Conservation (phyloP, 768 basidiomycete species). For the Neoboletus subvelutipes region DNA sequence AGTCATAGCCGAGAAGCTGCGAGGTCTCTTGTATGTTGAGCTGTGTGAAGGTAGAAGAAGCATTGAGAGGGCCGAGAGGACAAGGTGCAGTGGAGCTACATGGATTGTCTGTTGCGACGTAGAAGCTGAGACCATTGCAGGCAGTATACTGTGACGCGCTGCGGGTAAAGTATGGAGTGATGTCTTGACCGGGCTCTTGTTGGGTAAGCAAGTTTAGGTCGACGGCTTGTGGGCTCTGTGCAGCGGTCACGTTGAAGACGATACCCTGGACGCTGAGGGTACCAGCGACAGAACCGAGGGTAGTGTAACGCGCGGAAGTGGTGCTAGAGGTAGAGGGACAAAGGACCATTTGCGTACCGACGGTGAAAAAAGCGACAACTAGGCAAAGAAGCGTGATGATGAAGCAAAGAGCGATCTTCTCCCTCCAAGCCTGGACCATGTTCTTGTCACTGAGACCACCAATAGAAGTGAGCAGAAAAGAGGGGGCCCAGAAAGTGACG, state of each 20-base stretch:
- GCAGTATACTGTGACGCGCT: slow-evolving; percentile 58
- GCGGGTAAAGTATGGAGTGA: slow-evolving; percentile 83
- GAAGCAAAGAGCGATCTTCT: slow-evolving; percentile 92
- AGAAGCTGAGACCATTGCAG: slow-evolving; percentile 63
- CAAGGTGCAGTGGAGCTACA: slow-evolving; percentile 65
- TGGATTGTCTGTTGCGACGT: slow-evolving; percentile 71
- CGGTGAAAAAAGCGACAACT: slow-evolving; percentile 85
- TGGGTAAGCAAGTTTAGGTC: slow-evolving; percentile 58
- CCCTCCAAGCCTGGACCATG: slow-evolving; percentile 91
- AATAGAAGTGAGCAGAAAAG: slow-evolving; percentile 65
- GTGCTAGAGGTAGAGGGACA: slow-evolving; percentile 64
- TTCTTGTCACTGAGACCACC: slow-evolving; percentile 81
- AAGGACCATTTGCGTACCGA: slow-evolving; percentile 89
- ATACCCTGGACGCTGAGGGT: slow-evolving; percentile 76
- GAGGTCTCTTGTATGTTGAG: slow-evolving; percentile 67
- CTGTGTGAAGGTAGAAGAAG: slow-evolving; percentile 52
- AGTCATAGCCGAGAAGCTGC: slow-evolving; percentile 81
- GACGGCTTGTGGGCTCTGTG: slow-evolving; percentile 46
- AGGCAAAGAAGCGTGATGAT: slow-evolving; percentile 79
- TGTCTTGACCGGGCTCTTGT: slow-evolving; percentile 75
- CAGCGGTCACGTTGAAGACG: slow-evolving; percentile 69
- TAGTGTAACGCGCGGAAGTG: slow-evolving; percentile 44
- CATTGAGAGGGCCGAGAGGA: slow-evolving; percentile 59
- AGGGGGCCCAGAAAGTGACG: slow-evolving; percentile 91
- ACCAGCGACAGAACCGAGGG: slow-evolving; percentile 55